Conservation (phyloP, 192 early-diverging fungal genomes). For the Umbelopsis isabellina region DNA sequence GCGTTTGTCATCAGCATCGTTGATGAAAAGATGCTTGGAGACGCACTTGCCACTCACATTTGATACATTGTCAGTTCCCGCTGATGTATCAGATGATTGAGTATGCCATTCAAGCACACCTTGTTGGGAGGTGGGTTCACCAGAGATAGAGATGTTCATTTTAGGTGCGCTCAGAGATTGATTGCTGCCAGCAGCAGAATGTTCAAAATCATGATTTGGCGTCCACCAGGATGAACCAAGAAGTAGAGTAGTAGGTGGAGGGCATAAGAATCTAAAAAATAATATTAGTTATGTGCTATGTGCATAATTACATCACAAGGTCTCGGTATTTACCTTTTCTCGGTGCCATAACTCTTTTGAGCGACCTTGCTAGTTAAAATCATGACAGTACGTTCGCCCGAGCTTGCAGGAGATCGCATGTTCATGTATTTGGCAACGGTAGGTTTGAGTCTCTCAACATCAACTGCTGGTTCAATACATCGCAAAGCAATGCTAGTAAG, state of each 20-base stretch:
- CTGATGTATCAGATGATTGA: slow-evolving; percentile 22
- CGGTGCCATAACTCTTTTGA: slow-evolving; percentile 92
- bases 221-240: slow-evolving; percentile 71
- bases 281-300: not conserved
- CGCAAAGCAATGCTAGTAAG: slow-evolving; percentile 7
- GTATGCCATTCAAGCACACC: slow-evolving; percentile 58
- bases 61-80: slow-evolving; percentile 43
- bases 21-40: slow-evolving; percentile 83
- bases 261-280: slow-evolving; percentile 68
- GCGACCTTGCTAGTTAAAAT: slow-evolving; percentile 85
- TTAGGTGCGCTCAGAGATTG: slow-evolving; percentile 44
- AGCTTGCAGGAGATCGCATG: slow-evolving; percentile 8
- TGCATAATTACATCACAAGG: no score
- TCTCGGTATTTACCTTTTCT: slow-evolving; percentile 65
- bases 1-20: slow-evolving; percentile 82
- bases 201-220: not conserved
- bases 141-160: slow-evolving; percentile 58
- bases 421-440: slow-evolving; percentile 11
- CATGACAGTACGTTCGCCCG: slow-evolving; percentile 65
- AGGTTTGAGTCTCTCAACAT: slow-evolving; percentile 16
- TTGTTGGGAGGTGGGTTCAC: slow-evolving; percentile 56
- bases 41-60: slow-evolving; percentile 75
- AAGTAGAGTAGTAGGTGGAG: slow-evolving; percentile 77
- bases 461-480: slow-evolving; percentile 15
- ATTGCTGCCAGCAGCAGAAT: slow-evolving; percentile 19